These are phyloP conservation scores for Candida boleticola DNA, from an alignment of 805 yeast species.

Conservation along the genomic window DNA sequence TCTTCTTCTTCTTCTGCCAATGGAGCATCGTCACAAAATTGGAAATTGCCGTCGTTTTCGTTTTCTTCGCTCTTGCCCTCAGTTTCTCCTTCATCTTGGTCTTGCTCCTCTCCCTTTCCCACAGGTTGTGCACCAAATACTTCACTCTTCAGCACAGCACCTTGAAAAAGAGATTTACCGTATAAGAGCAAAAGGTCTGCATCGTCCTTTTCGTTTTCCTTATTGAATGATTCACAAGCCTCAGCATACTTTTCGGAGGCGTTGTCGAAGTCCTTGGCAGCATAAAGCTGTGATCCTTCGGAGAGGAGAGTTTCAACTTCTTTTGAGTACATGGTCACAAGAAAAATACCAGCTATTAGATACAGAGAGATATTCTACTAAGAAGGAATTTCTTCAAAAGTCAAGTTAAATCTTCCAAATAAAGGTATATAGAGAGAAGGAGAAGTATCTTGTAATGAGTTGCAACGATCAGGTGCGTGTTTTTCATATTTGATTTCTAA, in stretches of 20 bases:
- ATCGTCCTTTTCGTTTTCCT: conserved; percentile 56
- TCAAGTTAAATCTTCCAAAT: too few species aligned
- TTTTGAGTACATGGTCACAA: conserved; percentile 4
- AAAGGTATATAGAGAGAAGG: too few species aligned
- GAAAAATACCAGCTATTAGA: too few species aligned
- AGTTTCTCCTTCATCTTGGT: conserved; percentile 14
- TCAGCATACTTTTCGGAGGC: conserved; percentile 71
- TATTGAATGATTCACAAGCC: conserved; percentile 61
- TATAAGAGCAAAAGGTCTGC: conserved; percentile 73
- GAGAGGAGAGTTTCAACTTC: conserved; percentile 50
- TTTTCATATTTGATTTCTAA: too few species aligned
- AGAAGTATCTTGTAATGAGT: too few species aligned
- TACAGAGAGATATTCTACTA: too few species aligned
- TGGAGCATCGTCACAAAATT: conserved; percentile 26
- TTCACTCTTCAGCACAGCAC: conserved; percentile 71
- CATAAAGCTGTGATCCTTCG: conserved; percentile 63
- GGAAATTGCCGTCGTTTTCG: conserved; percentile 24
- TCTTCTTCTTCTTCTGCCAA: conserved; percentile 18
- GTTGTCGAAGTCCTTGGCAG: conserved; percentile 60
- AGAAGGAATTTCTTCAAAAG: background rate
- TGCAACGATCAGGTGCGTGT: too few species aligned
- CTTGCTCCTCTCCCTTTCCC: conserved; percentile 17
- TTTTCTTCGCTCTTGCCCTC: conserved; percentile 20
- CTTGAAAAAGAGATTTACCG: conserved; percentile 76
- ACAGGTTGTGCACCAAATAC: conserved; percentile 48